Evolutionary conservation across 805 yeast species (phyloP).

Genomic region (Candida jianshihensis): DNA sequence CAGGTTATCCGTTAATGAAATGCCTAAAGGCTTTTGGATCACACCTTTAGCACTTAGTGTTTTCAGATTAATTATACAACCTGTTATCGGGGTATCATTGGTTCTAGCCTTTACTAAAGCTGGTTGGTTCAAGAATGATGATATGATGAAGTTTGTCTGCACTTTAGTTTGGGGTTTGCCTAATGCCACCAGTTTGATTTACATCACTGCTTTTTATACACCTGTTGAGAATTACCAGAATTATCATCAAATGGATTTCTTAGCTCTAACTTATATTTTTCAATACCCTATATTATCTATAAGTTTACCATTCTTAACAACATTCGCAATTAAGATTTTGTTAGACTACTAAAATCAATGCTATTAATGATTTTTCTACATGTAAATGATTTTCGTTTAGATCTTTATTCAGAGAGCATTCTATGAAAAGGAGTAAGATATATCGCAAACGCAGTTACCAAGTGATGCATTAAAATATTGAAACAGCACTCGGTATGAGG

Average conservation of each 20-base stretch:
- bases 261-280: constrained; percentile 19
- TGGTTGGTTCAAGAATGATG: constrained; percentile 54
- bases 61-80: constrained; percentile 61
- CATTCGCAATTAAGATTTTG: constrained; percentile 11
- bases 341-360: constrained; percentile 1
- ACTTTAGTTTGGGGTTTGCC: constrained; percentile 78
- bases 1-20: constrained; percentile 50
- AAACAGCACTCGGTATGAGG: constrained; percentile 30
- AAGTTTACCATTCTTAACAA: constrained; percentile 19
- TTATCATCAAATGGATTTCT: constrained; percentile 16
- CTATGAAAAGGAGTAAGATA: constrained; percentile 10
- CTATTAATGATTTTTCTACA: too few species aligned
- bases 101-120: constrained; percentile 54
- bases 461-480: constrained; percentile 16
- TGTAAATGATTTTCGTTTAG: too few species aligned
- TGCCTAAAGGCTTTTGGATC: constrained; percentile 25
- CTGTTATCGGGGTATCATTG: constrained; percentile 70
- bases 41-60: constrained; percentile 55
- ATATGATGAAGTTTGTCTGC: constrained; percentile 65
- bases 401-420: too few species aligned
- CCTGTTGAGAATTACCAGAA: constrained; percentile 32
- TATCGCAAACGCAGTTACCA: constrained; percentile 36
- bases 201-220: constrained; percentile 80
- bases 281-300: constrained; percentile 19
- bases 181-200: constrained; percentile 82